Base-by-base conservation (phyloP, 2,329 filamentous ascomycete genomes). In the Microsporum audouinii region DNA sequence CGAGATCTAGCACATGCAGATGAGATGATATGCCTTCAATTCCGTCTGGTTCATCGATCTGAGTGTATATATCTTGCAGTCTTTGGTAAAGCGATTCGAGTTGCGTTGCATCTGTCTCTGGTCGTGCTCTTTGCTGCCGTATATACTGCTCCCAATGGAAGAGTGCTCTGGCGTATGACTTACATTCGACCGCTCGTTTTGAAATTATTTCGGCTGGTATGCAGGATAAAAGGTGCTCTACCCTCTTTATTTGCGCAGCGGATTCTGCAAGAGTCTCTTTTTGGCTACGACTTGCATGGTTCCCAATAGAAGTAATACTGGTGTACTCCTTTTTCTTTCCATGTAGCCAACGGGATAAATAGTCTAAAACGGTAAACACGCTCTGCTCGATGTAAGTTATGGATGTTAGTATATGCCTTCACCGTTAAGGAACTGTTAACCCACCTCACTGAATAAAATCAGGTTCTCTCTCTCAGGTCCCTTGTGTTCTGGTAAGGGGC, bases 11-110 rank as follows among this genome's bases (percentile, higher is more conserved):
- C 8, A 91, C 84, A 62, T 88, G 87, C 2, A 97, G 78, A 71
- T 94, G 88, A 23, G 90, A 85, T 1, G 92, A 95, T 63, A 99
- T 92, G 2, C 94, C 94, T 71, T 97, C 91, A 38, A 99, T 86
- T 0, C 92, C 91, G 72, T 99, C 94, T 0, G 94, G 95, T 68
- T 99, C 94, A 69, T 99, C 94, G 63, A 99, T 97, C 67, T 96
- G 88, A 0, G 90, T 89, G 73, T 99, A 99, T 17, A 99, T 96
- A 59, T 92, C 86, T 70, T 97, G 92, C 29, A 99, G 78, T 63
- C 86, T 84, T 66, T 90, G 84, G 63, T 95, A 82, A 2, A 94
- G 79, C 29, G 84, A 80, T 59, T 87, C 80, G 53, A 79, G 71
- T 56, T 78, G 80, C n/a, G 82, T 76, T 10, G 70, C 65, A 27